These are phyloP conservation scores for Wallemia mellicola DNA, from an alignment of 1,284 basidiomycete species.

Conservation along the genomic window DNA sequence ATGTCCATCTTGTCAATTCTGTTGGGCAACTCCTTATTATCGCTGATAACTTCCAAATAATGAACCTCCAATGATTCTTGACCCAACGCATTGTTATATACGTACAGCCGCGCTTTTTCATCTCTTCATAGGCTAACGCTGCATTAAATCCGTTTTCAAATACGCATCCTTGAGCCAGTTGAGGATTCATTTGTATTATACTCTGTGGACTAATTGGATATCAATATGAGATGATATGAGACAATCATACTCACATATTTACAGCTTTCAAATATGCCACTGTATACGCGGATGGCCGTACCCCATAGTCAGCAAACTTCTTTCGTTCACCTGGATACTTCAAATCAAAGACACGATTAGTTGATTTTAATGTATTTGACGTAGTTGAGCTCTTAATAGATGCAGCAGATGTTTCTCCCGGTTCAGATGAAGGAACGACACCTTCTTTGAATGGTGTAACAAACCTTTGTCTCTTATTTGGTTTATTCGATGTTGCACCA, in stretches of 20 bases:
- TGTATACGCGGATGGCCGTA: background rate
- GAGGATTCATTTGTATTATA: background rate
- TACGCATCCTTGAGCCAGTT: background rate
- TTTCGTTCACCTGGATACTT: background rate
- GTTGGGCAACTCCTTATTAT: conserved; percentile 46
- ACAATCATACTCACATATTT: background rate
- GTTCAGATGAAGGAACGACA: background rate
- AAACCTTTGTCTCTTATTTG: background rate
- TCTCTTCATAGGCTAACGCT: conserved; percentile 10
- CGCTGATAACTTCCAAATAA: conserved; percentile 82
- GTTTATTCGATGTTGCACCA: background rate
- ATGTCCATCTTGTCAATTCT: conserved; percentile 32
- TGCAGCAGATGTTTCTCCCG: background rate
- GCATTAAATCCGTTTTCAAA: background rate
- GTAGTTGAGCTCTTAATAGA: background rate
- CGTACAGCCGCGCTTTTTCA: conserved; percentile 25
- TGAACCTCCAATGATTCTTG: conserved; percentile 60
- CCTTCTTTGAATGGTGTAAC: background rate
- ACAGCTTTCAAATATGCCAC: background rate
- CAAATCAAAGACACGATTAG: background rate
- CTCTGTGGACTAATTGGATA: background rate
- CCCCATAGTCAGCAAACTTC: background rate
- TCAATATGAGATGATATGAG: background rate
- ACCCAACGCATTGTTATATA: conserved; percentile 51
- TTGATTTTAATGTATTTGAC: background rate